Evolutionary conservation across 306 rosid genomes (phyloP).

Genomic region (Hippophae gyantsensis): DNA sequence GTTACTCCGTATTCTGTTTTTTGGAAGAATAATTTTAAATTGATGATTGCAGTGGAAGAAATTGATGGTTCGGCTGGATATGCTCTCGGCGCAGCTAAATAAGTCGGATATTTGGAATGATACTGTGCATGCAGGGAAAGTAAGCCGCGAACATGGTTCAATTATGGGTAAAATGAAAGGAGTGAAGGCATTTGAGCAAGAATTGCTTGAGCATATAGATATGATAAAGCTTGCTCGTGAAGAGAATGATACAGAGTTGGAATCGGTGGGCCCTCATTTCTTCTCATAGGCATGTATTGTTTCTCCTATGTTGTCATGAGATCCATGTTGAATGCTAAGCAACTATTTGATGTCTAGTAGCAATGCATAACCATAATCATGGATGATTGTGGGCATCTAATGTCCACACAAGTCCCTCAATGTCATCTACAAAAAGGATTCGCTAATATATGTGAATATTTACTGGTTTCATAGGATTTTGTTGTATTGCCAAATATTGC

Average conservation of each 20-base stretch:
- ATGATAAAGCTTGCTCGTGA: conserved; percentile 82
- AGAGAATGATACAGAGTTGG: conserved; percentile 74
- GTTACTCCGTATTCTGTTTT: conserved; percentile 5
- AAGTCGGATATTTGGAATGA: conserved; percentile 79
- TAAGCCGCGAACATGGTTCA: conserved; percentile 88
- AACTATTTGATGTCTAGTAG: not conserved
- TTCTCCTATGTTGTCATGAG: conserved; percentile 20
- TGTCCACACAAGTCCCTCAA: too few species aligned
- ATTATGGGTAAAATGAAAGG: conserved; percentile 73
- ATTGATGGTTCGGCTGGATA: conserved; percentile 53
- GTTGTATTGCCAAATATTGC: not conserved
- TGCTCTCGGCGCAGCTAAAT: conserved; percentile 51
- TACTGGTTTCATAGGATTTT: not conserved
- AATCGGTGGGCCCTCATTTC: conserved; percentile 79
- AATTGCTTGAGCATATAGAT: conserved; percentile 80
- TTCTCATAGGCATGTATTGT: conserved; percentile 72
- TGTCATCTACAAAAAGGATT: not conserved
- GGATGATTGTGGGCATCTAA: not conserved
- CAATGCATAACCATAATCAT: too few species aligned
- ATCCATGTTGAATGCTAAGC: not conserved
- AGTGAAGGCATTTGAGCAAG: conserved; percentile 67
- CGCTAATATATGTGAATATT: not conserved
- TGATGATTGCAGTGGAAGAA: conserved; percentile 71
- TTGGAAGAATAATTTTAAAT: not conserved
- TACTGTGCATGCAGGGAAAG: conserved; percentile 58